phyloP scores from a whole-genome alignment of 106 monocot species.

The Dioscorea alata region DNA sequence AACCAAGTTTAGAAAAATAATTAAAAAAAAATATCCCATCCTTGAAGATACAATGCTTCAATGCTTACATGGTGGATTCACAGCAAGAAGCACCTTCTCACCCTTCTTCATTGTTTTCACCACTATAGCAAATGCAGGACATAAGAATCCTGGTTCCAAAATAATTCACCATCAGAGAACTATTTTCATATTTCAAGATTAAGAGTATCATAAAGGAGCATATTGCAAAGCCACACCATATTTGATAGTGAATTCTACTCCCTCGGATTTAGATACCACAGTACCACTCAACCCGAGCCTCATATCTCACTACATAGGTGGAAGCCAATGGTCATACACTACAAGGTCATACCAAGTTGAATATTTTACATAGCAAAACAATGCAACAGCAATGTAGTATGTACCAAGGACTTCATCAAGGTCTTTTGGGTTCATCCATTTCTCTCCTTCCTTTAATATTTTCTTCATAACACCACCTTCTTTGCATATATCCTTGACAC shows the following conservation, averaged over 20 bases:
- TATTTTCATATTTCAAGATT: too few species aligned
- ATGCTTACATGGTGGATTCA: slow-evolving; percentile 68
- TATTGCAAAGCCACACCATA: slow-evolving; percentile 38
- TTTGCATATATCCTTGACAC: slow-evolving; percentile 69
- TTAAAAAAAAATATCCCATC: too few species aligned
- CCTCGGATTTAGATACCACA: slow-evolving; percentile 61
- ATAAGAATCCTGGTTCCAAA: slow-evolving; percentile 40
- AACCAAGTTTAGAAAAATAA: too few species aligned
- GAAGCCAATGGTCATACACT: too few species aligned
- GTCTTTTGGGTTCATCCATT: slow-evolving; percentile 82
- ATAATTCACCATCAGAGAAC: too few species aligned
- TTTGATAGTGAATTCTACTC: slow-evolving; percentile 74
- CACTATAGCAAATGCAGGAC: slow-evolving; percentile 59
- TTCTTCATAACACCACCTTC: slow-evolving; percentile 76
- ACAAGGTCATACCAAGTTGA: too few species aligned
- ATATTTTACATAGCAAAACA: too few species aligned
- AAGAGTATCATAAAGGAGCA: too few species aligned
- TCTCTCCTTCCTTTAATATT: slow-evolving; percentile 58
- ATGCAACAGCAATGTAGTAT: background rate
- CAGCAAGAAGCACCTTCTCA: slow-evolving; percentile 73
- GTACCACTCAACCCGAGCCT: slow-evolving; percentile 75
- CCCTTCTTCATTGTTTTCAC: slow-evolving; percentile 81
- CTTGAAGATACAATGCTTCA: too few species aligned
- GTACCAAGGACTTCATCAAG: slow-evolving; percentile 73
- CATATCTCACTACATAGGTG: slow-evolving; percentile 54